phyloP scores from a whole-genome alignment of 192 early-diverging fungal genomes.

The Backusella australiensis region DNA sequence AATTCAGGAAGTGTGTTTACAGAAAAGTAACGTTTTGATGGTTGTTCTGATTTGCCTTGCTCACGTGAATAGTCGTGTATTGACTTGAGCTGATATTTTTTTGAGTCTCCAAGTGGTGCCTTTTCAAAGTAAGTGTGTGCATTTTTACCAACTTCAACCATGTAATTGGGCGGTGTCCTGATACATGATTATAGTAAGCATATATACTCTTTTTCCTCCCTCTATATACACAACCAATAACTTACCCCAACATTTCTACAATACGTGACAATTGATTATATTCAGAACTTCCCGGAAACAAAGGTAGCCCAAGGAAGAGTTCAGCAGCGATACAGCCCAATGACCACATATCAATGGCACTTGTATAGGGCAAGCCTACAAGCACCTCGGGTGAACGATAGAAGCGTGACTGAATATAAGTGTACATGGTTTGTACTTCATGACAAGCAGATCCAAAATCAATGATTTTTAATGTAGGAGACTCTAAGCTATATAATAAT shows the following conservation, averaged over 20 bases:
- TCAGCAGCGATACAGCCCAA: slow-evolving; percentile 97
- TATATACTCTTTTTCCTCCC: background rate
- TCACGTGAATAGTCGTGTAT: slow-evolving; percentile 63
- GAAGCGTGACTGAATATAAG: slow-evolving; percentile 98
- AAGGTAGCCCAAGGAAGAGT: slow-evolving; percentile 90
- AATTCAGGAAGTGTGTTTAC: slow-evolving; percentile 86
- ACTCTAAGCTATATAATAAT: slow-evolving; percentile 52
- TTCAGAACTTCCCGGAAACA: slow-evolving; percentile 95
- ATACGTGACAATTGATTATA: slow-evolving; percentile 95
- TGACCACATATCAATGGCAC: slow-evolving; percentile 98
- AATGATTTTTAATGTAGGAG: slow-evolving; percentile 95
- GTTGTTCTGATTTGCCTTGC: slow-evolving; percentile 78
- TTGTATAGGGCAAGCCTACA: slow-evolving; percentile 89
- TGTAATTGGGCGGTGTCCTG: slow-evolving; percentile 81
- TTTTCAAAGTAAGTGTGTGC: slow-evolving; percentile 84
- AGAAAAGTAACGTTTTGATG: slow-evolving; percentile 88
- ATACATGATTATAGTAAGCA: background rate
- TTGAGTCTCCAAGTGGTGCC: slow-evolving; percentile 11
- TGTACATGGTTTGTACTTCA: slow-evolving; percentile 92
- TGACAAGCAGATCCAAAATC: slow-evolving; percentile 99
- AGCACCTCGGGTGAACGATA: slow-evolving; percentile 96
- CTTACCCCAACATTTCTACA: slow-evolving; percentile 87
- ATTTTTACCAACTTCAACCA: slow-evolving; percentile 92
- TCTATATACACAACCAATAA: background rate
- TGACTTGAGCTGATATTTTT: slow-evolving; percentile 16